Percentiles rank a stretch among this genome's conserved stretches.
These are phyloP conservation scores for Ogataea paradorogensis DNA, from an alignment of 805 yeast genomes.

Conservation along the genomic window DNA sequence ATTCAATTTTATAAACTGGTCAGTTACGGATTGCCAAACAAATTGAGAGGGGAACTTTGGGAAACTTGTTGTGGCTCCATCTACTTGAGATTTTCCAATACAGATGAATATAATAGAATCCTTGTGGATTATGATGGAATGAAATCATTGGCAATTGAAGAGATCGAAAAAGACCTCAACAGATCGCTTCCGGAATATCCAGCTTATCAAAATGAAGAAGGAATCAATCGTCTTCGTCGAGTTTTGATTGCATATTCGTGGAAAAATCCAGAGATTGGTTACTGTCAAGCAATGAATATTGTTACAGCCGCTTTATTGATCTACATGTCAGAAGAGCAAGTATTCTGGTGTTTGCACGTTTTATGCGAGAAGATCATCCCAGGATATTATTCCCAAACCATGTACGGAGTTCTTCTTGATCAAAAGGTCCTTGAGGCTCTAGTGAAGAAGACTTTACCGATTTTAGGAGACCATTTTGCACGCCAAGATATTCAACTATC, in stretches of 20 bases:
- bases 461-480: conserved; percentile 77
- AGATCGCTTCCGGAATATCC: conserved; percentile 94
- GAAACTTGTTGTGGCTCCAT: conserved; percentile 87
- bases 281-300: conserved; percentile 98
- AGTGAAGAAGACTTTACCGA: conserved; percentile 86
- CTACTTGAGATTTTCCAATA: conserved; percentile 62
- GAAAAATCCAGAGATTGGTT: conserved; percentile 96
- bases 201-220: conserved; percentile 85
- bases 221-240: conserved; percentile 78
- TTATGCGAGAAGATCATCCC: conserved; percentile 86
- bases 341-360: conserved; percentile 84
- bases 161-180: conserved; percentile 92
- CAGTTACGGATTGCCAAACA: conserved; percentile 91
- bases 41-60: conserved; percentile 95
- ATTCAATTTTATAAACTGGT: conserved; percentile 78
- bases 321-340: conserved; percentile 94
- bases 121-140: conserved; percentile 61
- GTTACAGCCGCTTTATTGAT: conserved; percentile 76
- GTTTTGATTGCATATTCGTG: conserved; percentile 94
- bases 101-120: conserved; percentile 55
- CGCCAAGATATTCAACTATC: conserved; percentile 85
- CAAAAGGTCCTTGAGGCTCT: conserved; percentile 90
- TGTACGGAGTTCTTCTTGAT: conserved; percentile 95
- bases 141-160: conserved; percentile 84
- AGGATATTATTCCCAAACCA: conserved; percentile 93